Evolutionary conservation across 139 green algal species (phyloP), one percentile per base, ranked within the genome.

Genomic region (Chlorella sp.): DNA sequence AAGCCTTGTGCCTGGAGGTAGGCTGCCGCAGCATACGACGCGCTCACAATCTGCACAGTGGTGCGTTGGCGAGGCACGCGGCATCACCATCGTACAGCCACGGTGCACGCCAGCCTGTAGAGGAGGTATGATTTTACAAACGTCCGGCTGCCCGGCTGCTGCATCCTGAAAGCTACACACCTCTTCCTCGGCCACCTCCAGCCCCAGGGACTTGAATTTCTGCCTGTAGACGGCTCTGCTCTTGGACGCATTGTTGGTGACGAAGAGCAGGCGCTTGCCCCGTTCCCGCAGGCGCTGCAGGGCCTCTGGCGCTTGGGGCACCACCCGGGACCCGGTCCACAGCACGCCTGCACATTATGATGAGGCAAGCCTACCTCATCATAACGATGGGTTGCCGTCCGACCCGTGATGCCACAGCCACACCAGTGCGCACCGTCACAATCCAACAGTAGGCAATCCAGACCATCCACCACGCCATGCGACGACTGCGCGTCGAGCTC

Each of bases 231-330:
- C n/a, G n/a, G n/a, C 75, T 2, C 74, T 49, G n/a, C 62, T 70
- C 75, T 85, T 85, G 64, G 60, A 76, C 27, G 71, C 69, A 79
- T 93, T 93, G 77, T 93, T 93, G 31, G 86, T 93, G 0, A 91
- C 76, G 70, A 91, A 93, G 29, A 91, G 68, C 27, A 91, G 69
- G 17, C 80, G 83, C 77, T 91, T 89, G 69, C 86, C 88, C 3
- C 34, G 60, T 0, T 6, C 10, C 1, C 83, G 78, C 29, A 91
- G 69, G 27, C 32, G 29, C 2, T 66, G 62, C 26, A 92, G 77
- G 0, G 84, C 82, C 84, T 89, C 75, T 29, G 62, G 29, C 24
- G 62, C 64, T 59, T 31, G 32, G 17, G 32, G 33, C 32, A 51
- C 34, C 32, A 33, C 6, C 22, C 32, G 32, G 64, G 14, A 55